These are phyloP conservation scores for Periglandula ipomoeae DNA, from an alignment of 2,329 filamentous ascomycete species.

Conservation along the genomic window DNA sequence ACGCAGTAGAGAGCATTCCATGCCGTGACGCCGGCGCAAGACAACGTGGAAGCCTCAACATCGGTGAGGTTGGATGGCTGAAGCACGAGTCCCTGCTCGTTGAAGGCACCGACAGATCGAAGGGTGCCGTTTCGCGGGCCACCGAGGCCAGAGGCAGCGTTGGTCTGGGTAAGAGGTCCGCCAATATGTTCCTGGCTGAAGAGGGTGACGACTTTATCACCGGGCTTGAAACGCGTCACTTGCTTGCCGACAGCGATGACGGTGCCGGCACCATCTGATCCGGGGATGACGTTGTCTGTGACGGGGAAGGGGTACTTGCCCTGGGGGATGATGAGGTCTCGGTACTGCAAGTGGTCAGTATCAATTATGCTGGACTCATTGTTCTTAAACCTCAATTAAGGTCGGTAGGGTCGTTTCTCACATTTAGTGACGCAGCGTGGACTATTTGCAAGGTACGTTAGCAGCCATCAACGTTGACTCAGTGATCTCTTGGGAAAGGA, in stretches of 20 bases:
- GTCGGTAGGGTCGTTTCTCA: constrained; percentile 10
- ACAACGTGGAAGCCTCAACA: constrained; percentile 46
- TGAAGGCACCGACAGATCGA: constrained; percentile 57
- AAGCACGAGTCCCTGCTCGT: constrained; percentile 57
- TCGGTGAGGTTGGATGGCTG: constrained; percentile 47
- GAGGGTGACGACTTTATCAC: constrained; percentile 49
- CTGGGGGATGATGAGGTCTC: constrained; percentile 41
- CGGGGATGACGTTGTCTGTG: constrained; percentile 35
- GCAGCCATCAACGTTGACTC: constrained; percentile 7
- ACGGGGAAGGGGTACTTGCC: constrained; percentile 25
- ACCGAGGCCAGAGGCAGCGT: constrained; percentile 50
- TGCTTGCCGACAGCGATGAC: constrained; percentile 41
- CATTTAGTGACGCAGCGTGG: constrained; percentile 42
- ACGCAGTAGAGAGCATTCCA: constrained; percentile 59
- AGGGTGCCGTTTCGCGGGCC: constrained; percentile 60
- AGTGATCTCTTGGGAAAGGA: not conserved
- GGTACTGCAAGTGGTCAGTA: constrained; percentile 27
- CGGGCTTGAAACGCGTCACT: constrained; percentile 38
- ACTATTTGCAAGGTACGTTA: constrained; percentile 20
- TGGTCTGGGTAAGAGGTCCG: constrained; percentile 28
- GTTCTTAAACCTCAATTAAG: not conserved
- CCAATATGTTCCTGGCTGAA: constrained; percentile 49
- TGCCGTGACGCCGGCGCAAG: constrained; percentile 53
- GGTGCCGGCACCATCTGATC: constrained; percentile 45
- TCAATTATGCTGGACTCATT: not conserved